Evolutionary conservation across 1,284 basidiomycete species (phyloP).

Genomic region (Volvariella surrecta): DNA sequence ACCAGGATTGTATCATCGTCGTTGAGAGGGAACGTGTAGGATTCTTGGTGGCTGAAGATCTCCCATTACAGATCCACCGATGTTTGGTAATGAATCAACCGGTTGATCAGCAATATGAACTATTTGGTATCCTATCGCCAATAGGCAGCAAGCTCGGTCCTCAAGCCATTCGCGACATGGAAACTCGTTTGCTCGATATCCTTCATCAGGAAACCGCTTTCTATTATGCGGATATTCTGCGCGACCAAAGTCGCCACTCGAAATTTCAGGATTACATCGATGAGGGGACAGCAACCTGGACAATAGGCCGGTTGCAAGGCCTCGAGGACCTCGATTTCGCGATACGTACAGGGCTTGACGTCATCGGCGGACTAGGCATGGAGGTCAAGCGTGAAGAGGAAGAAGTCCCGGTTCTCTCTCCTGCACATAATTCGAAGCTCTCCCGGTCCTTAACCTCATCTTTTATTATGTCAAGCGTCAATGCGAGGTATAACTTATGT

Average conservation of each 20-base stretch:
- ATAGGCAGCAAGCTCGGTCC: conserved; percentile 49
- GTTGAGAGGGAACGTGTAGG: conserved; percentile 75
- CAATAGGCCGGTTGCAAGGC: conserved; percentile 46
- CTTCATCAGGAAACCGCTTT: conserved; percentile 69
- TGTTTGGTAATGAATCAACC: conserved; percentile 26
- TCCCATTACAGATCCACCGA: conserved; percentile 51
- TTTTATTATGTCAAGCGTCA: conserved; percentile 53
- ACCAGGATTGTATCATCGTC: conserved; percentile 47
- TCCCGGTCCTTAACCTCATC: conserved; percentile 48
- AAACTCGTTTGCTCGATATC: conserved; percentile 51
- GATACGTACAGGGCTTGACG: conserved; percentile 49
- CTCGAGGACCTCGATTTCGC: conserved; percentile 47
- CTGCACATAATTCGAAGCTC: conserved; percentile 50
- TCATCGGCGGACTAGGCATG: conserved; percentile 60
- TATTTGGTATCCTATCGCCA: conserved; percentile 53
- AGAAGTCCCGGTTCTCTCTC: conserved; percentile 48
- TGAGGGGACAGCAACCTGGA: conserved; percentile 50
- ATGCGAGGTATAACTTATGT: conserved; percentile 67
- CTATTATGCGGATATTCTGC: conserved; percentile 64
- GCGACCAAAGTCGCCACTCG: conserved; percentile 47
- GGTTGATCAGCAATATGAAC: conserved; percentile 39
- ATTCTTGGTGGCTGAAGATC: conserved; percentile 55
- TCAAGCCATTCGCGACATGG: conserved; percentile 44
- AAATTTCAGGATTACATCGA: conserved; percentile 48
- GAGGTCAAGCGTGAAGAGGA: conserved; percentile 69